These are phyloP conservation scores for Aspergillus bombycis DNA, from an alignment of 2,329 filamentous ascomycete species.

Conservation along the genomic window DNA sequence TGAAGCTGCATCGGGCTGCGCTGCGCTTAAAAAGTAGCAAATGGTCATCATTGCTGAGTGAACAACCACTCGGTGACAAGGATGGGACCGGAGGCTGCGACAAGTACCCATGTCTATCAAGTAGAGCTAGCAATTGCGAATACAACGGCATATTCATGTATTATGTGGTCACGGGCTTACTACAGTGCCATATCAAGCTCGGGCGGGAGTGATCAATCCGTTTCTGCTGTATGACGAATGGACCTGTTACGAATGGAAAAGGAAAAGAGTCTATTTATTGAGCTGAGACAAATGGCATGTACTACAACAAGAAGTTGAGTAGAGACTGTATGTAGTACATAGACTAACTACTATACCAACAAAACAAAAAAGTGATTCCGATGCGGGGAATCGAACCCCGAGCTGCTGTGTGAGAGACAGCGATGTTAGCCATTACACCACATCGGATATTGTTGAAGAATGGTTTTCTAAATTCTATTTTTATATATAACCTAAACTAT, in stretches of 20 bases:
- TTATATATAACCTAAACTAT: neutral
- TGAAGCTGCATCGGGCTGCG: neutral
- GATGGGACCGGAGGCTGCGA: neutral
- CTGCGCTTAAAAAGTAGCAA: neutral
- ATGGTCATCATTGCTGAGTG: neutral
- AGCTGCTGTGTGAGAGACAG: slow-evolving; percentile 32
- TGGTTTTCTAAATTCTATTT: too few relatives aligned
- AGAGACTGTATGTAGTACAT: neutral
- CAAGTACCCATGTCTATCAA: neutral
- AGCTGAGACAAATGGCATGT: neutral
- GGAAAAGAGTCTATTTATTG: neutral
- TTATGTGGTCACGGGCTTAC: neutral
- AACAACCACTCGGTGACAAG: neutral
- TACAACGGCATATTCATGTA: neutral
- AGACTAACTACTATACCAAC: too few relatives aligned
- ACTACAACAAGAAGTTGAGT: neutral
- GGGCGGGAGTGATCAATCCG: neutral
- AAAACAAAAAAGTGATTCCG: slow-evolving; percentile 18
- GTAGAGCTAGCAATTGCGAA: neutral
- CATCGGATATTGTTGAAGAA: slow-evolving; percentile 18
- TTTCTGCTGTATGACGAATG: neutral
- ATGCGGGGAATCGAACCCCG: slow-evolving; percentile 32
- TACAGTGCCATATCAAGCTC: neutral
- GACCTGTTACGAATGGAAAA: neutral
- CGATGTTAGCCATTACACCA: slow-evolving; percentile 30